A percentile compares a stretch with the other conserved stretches of the same genome.
phyloP scores from a whole-genome alignment of 768 basidiomycete species.

The Pholiota molesta region DNA sequence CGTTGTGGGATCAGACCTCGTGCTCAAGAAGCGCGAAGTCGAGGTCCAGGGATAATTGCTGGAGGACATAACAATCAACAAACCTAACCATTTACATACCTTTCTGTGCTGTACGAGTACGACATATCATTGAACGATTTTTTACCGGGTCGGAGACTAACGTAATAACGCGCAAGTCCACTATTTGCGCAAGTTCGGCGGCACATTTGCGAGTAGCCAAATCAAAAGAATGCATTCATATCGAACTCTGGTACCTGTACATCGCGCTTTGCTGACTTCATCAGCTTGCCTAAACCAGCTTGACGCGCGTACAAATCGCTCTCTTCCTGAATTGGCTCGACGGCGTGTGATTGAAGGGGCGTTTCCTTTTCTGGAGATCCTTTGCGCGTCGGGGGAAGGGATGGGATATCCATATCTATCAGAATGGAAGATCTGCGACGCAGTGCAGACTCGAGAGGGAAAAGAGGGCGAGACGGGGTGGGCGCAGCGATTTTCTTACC shows the following conservation, averaged over 20 bases:
- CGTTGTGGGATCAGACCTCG: constrained; percentile 74
- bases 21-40: constrained; percentile 85
- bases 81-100: constrained; percentile 5
- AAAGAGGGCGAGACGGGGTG: constrained; percentile 35
- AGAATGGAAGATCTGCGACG: constrained; percentile 75
- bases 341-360: constrained; percentile 24
- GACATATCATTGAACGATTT: constrained; percentile 2
- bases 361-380: constrained; percentile 47
- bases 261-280: constrained; percentile 92
- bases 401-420: constrained; percentile 86
- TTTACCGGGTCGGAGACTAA: not conserved
- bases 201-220: not conserved
- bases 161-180: too few relatives aligned
- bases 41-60: constrained; percentile 50
- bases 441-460: constrained; percentile 52
- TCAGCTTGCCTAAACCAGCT: constrained; percentile 77
- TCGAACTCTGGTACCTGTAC: constrained; percentile 86
- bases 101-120: constrained; percentile 11
- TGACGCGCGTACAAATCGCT: constrained; percentile 66
- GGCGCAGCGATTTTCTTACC: constrained; percentile 11
- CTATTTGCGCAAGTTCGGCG: not conserved
- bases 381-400: constrained; percentile 58
- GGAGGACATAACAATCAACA: not conserved
- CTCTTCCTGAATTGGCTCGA: constrained; percentile 49
- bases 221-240: constrained; percentile 75